Evolutionary conservation across 176 grass and related monocot genomes (phyloP).

Genomic region (Carex parvula): DNA sequence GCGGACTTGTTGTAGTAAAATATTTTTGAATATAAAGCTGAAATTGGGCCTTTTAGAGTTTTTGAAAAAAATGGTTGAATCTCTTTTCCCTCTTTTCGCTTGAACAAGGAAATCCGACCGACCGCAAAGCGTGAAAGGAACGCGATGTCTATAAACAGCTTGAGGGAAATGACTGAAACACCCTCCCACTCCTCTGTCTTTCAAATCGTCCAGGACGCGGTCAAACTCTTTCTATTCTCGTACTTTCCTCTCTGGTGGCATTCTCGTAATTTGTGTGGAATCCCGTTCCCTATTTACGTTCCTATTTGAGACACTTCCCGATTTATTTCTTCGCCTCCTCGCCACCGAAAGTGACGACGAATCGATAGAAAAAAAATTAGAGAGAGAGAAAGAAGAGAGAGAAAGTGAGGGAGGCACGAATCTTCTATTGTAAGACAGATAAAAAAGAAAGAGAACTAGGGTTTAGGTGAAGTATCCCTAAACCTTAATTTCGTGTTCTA

Average conservation of each 20-base stretch:
- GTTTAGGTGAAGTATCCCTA: slow-evolving; percentile 10
- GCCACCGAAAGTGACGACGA: slow-evolving; percentile 37
- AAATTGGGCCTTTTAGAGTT: slow-evolving; percentile 11
- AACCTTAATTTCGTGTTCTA: slow-evolving; percentile 23
- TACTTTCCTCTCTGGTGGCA: neutral
- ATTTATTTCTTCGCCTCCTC: slow-evolving; percentile 25
- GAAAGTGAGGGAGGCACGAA: slow-evolving; percentile 3
- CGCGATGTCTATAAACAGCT: slow-evolving; percentile 18
- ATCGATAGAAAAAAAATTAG: slow-evolving; percentile 7
- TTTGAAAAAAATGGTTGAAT: slow-evolving; percentile 5
- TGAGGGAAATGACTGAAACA: neutral
- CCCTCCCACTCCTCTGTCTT: neutral
- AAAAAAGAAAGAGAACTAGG: slow-evolving; percentile 21
- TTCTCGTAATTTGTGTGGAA: neutral
- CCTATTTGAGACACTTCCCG: slow-evolving; percentile 10
- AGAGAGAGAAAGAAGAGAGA: slow-evolving; percentile 23
- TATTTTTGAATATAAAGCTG: neutral
- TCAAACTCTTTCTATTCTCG: neutral
- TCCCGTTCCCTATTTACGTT: slow-evolving; percentile 6
- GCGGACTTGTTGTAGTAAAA: neutral
- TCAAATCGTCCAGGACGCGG: neutral
- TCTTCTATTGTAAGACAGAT: slow-evolving; percentile 15
- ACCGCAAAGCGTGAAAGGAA: slow-evolving; percentile 29
- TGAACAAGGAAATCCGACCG: slow-evolving; percentile 11
- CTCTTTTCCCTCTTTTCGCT: slow-evolving; percentile 21